phyloP scores from a whole-genome alignment of 2,329 filamentous ascomycete genomes.

The Balansia obtecta region DNA sequence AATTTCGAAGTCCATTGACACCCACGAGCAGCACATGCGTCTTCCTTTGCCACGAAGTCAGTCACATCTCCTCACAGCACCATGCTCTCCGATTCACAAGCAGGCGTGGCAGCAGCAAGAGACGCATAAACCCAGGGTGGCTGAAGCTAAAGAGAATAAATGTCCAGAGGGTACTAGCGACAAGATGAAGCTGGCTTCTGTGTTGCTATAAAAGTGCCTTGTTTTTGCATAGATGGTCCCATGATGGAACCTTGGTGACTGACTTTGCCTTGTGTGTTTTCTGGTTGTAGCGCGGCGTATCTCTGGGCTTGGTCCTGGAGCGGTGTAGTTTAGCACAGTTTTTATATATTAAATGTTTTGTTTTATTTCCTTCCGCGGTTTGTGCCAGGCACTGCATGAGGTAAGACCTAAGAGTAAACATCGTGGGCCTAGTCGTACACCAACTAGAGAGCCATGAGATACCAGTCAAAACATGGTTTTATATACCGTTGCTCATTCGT shows the following conservation, averaged over 20 bases:
- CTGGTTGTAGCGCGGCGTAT: not conserved
- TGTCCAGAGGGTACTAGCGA: not conserved
- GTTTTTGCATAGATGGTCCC: not conserved
- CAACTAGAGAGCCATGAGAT: no score
- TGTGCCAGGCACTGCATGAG: no score
- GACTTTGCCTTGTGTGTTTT: not conserved
- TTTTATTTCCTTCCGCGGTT: no score
- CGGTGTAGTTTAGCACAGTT: not conserved
- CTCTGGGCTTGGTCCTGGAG: not conserved
- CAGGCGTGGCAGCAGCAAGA: constrained; percentile 3
- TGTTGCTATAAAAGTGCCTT: not conserved
- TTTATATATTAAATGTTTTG: no score
- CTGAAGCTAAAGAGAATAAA: not conserved
- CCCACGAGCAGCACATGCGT: not conserved
- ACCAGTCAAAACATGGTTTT: no score
- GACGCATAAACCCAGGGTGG: not conserved
- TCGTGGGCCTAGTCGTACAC: no score
- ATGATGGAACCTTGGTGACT: not conserved
- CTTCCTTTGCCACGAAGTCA: constrained; percentile 1
- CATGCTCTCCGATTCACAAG: not conserved
- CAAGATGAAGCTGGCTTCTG: not conserved
- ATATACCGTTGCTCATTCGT: not conserved
- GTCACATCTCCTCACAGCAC: constrained; percentile 1
- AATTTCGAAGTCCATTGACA: not conserved
- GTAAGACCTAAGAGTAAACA: no score